Evolutionary conservation across 73 alveolate species (phyloP).

Genomic region (Blepharisma japonicum): DNA sequence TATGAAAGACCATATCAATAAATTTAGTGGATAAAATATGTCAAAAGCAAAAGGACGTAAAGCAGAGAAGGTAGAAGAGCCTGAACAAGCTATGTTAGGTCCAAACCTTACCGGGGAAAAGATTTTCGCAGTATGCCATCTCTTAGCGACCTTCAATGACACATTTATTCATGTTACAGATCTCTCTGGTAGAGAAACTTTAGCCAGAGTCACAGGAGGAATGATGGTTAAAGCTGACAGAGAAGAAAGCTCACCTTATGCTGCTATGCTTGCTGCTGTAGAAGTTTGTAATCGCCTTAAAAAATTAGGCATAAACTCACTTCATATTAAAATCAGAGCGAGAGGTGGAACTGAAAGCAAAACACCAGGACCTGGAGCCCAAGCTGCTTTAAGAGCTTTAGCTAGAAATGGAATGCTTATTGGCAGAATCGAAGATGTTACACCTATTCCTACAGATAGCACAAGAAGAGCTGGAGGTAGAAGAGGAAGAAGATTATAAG

Average conservation of each 20-base stretch:
- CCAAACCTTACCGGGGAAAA: conserved; percentile 42
- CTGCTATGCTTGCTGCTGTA: conserved; percentile 99
- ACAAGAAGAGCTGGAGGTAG: conserved; percentile 99
- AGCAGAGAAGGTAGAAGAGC: conserved; percentile 14
- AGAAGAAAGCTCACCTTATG: conserved; percentile 99
- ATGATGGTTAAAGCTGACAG: conserved; percentile 99
- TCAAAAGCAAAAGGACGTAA: conserved; percentile 4
- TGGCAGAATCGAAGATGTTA: conserved; percentile 99
- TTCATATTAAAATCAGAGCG: conserved; percentile 97
- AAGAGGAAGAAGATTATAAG: conserved; percentile 98
- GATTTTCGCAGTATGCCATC: conserved; percentile 82
- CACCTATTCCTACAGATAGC: conserved; percentile 99
- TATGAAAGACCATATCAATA: too few relatives aligned
- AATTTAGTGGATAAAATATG: conserved; percentile 1
- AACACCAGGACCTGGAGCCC: conserved; percentile 97
- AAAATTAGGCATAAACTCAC: conserved; percentile 91
- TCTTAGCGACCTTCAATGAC: conserved; percentile 93
- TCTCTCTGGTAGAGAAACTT: conserved; percentile 98
- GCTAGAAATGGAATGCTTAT: conserved; percentile 98
- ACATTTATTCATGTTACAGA: conserved; percentile 99
- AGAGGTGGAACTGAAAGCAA: conserved; percentile 96
- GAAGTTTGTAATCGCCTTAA: conserved; percentile 89
- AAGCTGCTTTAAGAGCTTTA: conserved; percentile 98
- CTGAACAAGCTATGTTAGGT: conserved; percentile 15
- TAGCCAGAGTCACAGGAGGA: conserved; percentile 98